Percentiles rank a stretch among this genome's conserved stretches.
Conservation (phyloP, 352 stramenopile genomes). For the Peronospora farinosa region DNA sequence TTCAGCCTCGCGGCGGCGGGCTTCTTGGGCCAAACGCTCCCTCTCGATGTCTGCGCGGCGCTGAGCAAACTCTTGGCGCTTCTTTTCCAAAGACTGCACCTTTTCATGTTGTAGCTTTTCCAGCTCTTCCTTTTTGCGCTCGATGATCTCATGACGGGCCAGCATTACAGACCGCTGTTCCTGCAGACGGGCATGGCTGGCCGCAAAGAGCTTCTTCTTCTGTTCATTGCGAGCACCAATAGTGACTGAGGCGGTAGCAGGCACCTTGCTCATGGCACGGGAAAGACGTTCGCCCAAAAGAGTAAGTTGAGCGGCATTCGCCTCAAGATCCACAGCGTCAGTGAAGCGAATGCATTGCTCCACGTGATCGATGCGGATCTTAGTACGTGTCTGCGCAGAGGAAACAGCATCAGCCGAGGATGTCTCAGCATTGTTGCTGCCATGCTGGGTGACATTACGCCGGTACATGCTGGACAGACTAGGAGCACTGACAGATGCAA, state of each 20-base stretch:
- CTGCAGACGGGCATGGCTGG: constrained; percentile 57
- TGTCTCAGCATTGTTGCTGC: constrained; percentile 44
- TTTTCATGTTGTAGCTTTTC: constrained; percentile 92
- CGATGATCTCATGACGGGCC: constrained; percentile 90
- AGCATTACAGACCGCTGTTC: constrained; percentile 84
- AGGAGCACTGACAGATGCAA: constrained; percentile 51
- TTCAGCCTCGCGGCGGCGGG: constrained; percentile 85
- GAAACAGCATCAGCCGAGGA: constrained; percentile 46
- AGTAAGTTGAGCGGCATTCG: constrained; percentile 69
- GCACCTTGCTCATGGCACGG: constrained; percentile 53
- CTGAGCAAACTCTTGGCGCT: constrained; percentile 67
- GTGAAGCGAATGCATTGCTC: constrained; percentile 82
- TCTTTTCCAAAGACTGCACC: constrained; percentile 78
- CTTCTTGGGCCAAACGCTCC: constrained; percentile 71
- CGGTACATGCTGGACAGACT: constrained; percentile 63
- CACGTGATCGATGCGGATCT: constrained; percentile 82
- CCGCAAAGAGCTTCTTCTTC: constrained; percentile 62
- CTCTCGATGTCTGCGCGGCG: constrained; percentile 68
- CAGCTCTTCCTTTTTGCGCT: constrained; percentile 95
- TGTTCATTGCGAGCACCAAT: constrained; percentile 16
- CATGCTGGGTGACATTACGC: constrained; percentile 39
- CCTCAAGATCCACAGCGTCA: constrained; percentile 71
- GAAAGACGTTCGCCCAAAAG: constrained; percentile 60
- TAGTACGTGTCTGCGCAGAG: constrained; percentile 45
- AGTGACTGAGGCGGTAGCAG: constrained; percentile 19